Evolutionary conservation across 2,329 filamentous ascomycete species (phyloP), one percentile per base, ranked within the genome.

Genomic region (Mycosphaerella arachidis): DNA sequence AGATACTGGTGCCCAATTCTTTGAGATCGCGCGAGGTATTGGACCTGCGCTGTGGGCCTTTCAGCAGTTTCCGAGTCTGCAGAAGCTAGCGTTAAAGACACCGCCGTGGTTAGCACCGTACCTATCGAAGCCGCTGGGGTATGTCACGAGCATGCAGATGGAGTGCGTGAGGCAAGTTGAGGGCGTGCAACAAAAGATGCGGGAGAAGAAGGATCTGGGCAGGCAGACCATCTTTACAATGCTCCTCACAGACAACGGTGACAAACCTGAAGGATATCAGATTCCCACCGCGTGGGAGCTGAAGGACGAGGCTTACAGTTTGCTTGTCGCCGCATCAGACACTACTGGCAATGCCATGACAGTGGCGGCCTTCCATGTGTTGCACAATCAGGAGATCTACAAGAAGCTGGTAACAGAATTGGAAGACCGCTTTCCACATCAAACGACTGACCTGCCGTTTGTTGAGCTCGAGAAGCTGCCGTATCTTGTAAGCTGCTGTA

Each of bases 321-420:
- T 73, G 48, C 53, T 73, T 31, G 68, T 61, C 8, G 73, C 73
- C 0, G 72, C 71, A 1, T 66, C 72, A 3, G 73, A 74, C 53
- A 75, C 72, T 1, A 75, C 73, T 0, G 72, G 72, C 1, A 74
- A 75, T 62, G 70, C 68, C 3, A 55, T 74, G 60, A 74, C 69
- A 1, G 68, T 73, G 48, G 67, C 70, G 27, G 46, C 65, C 1
- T 74, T 73, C 61, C 63, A 75, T 45, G 61, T 70, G 1, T 60
- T 74, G 3, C 56, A 57, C 8, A 69, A 73, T 52, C 67, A 63
- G 8, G 52, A 64, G 1, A 73, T 74, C 1, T 71, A 70, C 43
- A 12, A 48, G 13, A 65, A 55, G 16, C 58, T 72, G 16, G 64
- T 43, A 6, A 61, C 62, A 2, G 75, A 77, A 58, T 56, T 77